Base-by-base conservation (phyloP, 805 yeast species). In the Candida loeiensis region DNA sequence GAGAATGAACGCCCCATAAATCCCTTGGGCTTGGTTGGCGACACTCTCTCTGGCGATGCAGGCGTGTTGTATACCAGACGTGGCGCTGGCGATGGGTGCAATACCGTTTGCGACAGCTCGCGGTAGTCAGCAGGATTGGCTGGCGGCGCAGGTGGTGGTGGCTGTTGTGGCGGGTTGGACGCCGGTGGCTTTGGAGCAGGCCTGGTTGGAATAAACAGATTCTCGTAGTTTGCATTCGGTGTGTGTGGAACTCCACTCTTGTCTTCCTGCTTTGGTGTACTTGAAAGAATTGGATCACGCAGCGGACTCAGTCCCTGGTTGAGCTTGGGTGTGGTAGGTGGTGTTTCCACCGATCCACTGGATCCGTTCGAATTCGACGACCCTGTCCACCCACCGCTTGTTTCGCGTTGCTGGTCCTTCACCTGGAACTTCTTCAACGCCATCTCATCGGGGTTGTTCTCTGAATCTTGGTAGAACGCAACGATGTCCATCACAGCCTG, bases 401-500 rank as follows among this genome's bases (percentile, higher is more conserved):
- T 30, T 6, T 11, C 33, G 21, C 33, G 33, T 8, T 17, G 27
- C 9, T 30, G 19, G 22, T 43, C 46, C 30, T 54, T 59, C 35
- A 54, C 60, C 36, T 63, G 56, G 53, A 71, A 71, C 44, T 71
- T 71, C 48, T 59, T 64, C 48, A 71, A 68, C 5, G 73, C 73
- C 44, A 61, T 51, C 40, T 69, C 73, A 32, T 71, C 74, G 2
- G 64, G 55, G 21, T 34, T 39, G 43, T 66, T 66, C 31, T 70
- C 74, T 6, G 65, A 56, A 48, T 80, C 84, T 53, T 81, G 86
- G 60, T 88, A 88, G 56, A 88, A 88, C 32, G 86, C 88, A 19
- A 88, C 88, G 44, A 86, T 89, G 54, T 88, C 95, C 73, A 84
- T 84, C 4, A 93, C 95, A 1, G 96, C 96, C 59, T 87, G 90